These are phyloP conservation scores for Ceratonia siliqua DNA, from an alignment of 306 rosid species.

Conservation along the genomic window DNA sequence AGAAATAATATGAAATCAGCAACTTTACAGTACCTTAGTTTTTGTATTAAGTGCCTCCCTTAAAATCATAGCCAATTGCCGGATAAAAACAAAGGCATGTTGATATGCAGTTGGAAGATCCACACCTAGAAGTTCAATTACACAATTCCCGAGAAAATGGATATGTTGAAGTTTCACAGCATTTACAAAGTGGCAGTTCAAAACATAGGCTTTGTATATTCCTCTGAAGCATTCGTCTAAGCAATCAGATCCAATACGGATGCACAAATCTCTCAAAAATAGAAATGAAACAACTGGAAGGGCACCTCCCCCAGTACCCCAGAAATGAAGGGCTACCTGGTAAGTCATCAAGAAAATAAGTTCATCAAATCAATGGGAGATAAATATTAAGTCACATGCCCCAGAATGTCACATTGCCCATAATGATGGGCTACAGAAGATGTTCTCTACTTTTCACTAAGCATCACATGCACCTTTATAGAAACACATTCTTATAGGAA, in stretches of 20 bases:
- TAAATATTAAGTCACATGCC: slow-evolving; percentile 19
- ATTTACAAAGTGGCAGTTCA: slow-evolving; percentile 89
- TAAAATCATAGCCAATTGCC: slow-evolving; percentile 89
- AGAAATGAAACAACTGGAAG: slow-evolving; percentile 76
- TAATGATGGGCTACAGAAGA: background rate
- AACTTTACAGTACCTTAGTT: slow-evolving; percentile 67
- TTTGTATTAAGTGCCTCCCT: slow-evolving; percentile 84
- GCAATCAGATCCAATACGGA: slow-evolving; percentile 89
- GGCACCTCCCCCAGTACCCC: slow-evolving; percentile 97
- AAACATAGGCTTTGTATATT: slow-evolving; percentile 89
- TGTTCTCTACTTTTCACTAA: background rate
- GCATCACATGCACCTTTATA: slow-evolving; percentile 22
- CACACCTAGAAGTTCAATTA: slow-evolving; percentile 73
- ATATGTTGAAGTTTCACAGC: slow-evolving; percentile 80
- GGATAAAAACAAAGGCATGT: slow-evolving; percentile 84
- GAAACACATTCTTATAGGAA: slow-evolving; percentile 21
- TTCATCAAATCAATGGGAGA: slow-evolving; percentile 17
- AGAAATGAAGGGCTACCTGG: slow-evolving; percentile 91
- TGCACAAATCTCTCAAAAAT: slow-evolving; percentile 76
- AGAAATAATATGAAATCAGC: slow-evolving; percentile 13
- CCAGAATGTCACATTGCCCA: background rate
- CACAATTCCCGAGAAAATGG: slow-evolving; percentile 79
- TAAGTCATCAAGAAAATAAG: slow-evolving; percentile 33
- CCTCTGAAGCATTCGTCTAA: slow-evolving; percentile 86
- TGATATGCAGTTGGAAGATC: slow-evolving; percentile 89